Evolutionary conservation across 441 rosid genomes (phyloP).

Genomic region (Euphorbia schlechtendalii): DNA sequence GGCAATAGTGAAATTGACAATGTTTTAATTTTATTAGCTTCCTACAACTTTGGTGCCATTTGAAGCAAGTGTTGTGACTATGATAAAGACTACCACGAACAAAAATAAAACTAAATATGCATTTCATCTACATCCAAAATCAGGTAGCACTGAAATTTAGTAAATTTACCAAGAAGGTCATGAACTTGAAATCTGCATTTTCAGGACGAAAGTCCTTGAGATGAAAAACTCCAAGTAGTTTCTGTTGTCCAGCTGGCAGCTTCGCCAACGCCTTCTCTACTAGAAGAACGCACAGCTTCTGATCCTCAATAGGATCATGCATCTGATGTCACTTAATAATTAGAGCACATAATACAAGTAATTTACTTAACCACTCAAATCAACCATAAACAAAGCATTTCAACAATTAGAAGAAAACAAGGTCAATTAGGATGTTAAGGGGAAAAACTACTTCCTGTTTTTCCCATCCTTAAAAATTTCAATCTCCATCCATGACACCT

Average conservation of each 20-base stretch:
- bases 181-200: slow-evolving; percentile 72
- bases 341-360: slow-evolving; percentile 14
- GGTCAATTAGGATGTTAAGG: background rate
- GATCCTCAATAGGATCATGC: slow-evolving; percentile 57
- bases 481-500: background rate
- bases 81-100: background rate
- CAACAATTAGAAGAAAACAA: background rate
- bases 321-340: slow-evolving; percentile 34
- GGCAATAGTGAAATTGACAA: background rate
- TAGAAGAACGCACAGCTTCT: slow-evolving; percentile 64
- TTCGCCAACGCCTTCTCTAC: slow-evolving; percentile 79
- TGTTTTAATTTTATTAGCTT: background rate
- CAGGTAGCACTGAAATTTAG: background rate
- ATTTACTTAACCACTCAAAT: slow-evolving; percentile 3
- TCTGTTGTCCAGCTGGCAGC: slow-evolving; percentile 65
- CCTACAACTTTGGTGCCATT: background rate
- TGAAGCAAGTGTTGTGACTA: background rate
- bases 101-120: slow-evolving; percentile 1
- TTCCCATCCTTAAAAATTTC: background rate
- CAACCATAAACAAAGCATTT: background rate
- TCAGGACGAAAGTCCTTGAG: slow-evolving; percentile 58
- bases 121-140: slow-evolving; percentile 2
- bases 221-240: slow-evolving; percentile 73
- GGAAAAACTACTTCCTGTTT: background rate
- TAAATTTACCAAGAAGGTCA: slow-evolving; percentile 66